phyloP scores from a whole-genome alignment of 2,329 filamentous ascomycete species.

The Phialophora macrospora region DNA sequence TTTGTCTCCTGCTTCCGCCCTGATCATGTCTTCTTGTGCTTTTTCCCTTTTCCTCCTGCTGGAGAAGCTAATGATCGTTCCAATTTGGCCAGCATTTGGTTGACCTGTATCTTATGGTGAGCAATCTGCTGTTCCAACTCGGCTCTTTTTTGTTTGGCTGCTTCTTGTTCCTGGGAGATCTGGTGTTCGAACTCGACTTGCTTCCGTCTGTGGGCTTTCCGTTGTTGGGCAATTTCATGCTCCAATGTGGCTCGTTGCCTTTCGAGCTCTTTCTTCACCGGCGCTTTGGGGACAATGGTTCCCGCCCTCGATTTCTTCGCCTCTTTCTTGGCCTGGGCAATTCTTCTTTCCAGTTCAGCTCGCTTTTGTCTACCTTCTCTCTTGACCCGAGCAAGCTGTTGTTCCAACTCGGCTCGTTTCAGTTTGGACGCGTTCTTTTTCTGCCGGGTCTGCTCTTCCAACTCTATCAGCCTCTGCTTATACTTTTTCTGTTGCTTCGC shows the following conservation, averaged over 20 bases:
- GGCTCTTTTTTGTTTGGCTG: neutral
- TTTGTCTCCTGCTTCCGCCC: too few relatives aligned
- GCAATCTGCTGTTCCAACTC: conserved; percentile 5
- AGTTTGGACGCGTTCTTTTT: neutral
- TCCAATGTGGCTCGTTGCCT: neutral
- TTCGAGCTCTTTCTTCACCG: neutral
- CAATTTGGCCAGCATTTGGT: too few relatives aligned
- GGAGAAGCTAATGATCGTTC: too few relatives aligned
- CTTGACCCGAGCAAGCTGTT: neutral
- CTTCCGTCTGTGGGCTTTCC: conserved; percentile 2
- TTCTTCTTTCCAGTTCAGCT: conserved; percentile 3
- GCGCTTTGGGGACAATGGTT: neutral
- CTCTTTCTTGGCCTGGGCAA: neutral
- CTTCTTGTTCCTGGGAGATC: conserved; percentile 2
- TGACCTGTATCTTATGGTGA: too few relatives aligned
- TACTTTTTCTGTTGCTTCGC: too few relatives aligned
- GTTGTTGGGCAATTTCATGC: neutral
- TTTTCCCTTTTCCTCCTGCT: too few relatives aligned
- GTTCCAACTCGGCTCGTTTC: neutral
- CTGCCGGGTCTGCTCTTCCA: too few relatives aligned
- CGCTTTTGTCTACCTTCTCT: conserved; percentile 8
- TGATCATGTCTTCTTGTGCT: too few relatives aligned
- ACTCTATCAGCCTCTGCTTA: too few relatives aligned
- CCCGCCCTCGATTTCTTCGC: neutral
- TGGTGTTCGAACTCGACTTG: conserved; percentile 6